Conservation (phyloP, 1,284 basidiomycete genomes). For the Chalciporus piperatoides region DNA sequence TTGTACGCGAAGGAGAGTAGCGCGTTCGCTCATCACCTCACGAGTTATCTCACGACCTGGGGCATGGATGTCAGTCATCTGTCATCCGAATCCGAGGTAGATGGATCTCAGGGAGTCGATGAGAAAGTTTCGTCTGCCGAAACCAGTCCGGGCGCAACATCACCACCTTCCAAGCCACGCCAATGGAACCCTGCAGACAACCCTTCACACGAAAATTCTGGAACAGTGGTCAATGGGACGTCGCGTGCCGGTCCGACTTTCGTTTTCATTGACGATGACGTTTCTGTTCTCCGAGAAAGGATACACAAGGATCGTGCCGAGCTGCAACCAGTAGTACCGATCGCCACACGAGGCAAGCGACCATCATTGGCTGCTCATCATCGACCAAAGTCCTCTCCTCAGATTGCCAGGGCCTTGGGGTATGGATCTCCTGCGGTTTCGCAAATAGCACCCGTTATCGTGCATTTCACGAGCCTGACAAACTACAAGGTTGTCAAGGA, state of each 20-base stretch:
- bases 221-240: constrained; percentile 19
- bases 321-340: constrained; percentile 48
- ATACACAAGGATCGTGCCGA: constrained; percentile 57
- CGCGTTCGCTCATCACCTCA: constrained; percentile 86
- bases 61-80: constrained; percentile 88
- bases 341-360: constrained; percentile 54
- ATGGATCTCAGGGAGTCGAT: constrained; percentile 31
- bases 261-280: constrained; percentile 87
- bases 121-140: constrained; percentile 15
- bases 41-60: constrained; percentile 90
- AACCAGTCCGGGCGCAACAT: constrained; percentile 8
- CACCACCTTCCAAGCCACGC: constrained; percentile 19
- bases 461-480: constrained; percentile 87
- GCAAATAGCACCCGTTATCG: constrained; percentile 52
- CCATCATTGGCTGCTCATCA: constrained; percentile 69
- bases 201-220: constrained; percentile 18
- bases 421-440: constrained; percentile 29
- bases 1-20: constrained; percentile 81
- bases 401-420: constrained; percentile 59
- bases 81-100: constrained; percentile 55
- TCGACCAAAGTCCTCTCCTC: constrained; percentile 74
- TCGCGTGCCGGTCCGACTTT: constrained; percentile 45
- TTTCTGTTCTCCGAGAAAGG: constrained; percentile 68
- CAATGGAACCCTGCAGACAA: constrained; percentile 24
- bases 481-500: constrained; percentile 89